Percentiles rank a stretch among this genome's conserved stretches.
Evolutionary conservation across 495 filamentous ascomycete genomes (phyloP).

Genomic region (Penicillium turbatum): DNA sequence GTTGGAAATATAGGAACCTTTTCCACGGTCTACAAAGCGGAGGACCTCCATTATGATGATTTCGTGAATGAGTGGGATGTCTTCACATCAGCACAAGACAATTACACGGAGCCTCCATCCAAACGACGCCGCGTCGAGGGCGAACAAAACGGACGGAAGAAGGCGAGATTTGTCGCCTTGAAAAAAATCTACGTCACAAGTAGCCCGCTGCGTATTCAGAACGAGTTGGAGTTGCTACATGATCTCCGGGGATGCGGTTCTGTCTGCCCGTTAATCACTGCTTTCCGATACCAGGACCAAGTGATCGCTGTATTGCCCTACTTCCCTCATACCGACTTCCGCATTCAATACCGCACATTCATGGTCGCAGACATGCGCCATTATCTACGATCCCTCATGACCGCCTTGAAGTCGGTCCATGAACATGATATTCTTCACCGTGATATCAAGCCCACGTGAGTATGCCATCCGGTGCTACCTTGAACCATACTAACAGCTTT

Average conservation of each 20-base stretch:
- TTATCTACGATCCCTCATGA: constrained; percentile 87
- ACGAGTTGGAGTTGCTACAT: constrained; percentile 94
- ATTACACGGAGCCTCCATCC: constrained; percentile 57
- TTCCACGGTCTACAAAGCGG: constrained; percentile 97
- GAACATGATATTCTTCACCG: constrained; percentile 80
- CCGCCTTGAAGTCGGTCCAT: constrained; percentile 79
- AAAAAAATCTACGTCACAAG: constrained; percentile 99
- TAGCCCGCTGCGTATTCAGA: constrained; percentile 86
- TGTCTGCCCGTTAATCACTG: constrained; percentile 93
- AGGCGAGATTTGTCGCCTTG: constrained; percentile 81
- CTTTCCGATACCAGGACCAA: constrained; percentile 89
- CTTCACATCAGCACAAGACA: constrained; percentile 52
- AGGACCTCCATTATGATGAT: constrained; percentile 82
- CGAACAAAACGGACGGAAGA: constrained; percentile 31
- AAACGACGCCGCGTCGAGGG: constrained; percentile 42
- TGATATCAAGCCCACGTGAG: constrained; percentile 94
- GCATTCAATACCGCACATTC: constrained; percentile 89
- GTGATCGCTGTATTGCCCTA: constrained; percentile 93
- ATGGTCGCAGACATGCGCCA: constrained; percentile 75
- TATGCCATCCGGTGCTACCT: background rate
- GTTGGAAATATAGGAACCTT: constrained; percentile 68
- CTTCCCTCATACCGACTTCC: constrained; percentile 93
- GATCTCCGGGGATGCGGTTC: constrained; percentile 75
- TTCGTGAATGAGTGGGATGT: constrained; percentile 88
- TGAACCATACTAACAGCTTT: constrained; percentile 11